phyloP scores from a whole-genome alignment of 306 rosid species.

The Vigna unguiculata region DNA sequence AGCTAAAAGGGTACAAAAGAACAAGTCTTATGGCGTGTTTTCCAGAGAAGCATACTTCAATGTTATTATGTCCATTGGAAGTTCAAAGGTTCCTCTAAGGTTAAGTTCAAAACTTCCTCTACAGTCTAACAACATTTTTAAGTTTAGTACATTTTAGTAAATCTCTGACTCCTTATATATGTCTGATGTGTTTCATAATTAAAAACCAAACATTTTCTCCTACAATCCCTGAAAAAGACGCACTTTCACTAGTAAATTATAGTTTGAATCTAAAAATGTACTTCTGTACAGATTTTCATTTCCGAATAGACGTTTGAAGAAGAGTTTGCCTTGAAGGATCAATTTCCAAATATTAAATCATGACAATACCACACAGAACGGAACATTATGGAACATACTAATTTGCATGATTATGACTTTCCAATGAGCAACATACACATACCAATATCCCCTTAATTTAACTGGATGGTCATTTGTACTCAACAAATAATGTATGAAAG shows the following conservation, averaged over 20 bases:
- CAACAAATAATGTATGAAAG: neutral
- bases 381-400: conserved; percentile 21
- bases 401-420: conserved; percentile 26
- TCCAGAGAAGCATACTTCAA: neutral
- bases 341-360: conserved; percentile 14
- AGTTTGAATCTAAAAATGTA: conserved; percentile 23
- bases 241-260: conserved; percentile 6
- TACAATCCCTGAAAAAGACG: neutral
- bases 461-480: conserved; percentile 25
- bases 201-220: neutral
- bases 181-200: neutral
- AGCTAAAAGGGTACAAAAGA: neutral
- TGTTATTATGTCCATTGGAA: neutral
- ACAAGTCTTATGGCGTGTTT: neutral
- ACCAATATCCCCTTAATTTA: neutral
- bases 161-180: neutral
- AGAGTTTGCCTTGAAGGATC: neutral
- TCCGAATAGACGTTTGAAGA: conserved; percentile 2
- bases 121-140: neutral
- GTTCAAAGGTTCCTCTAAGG: conserved; percentile 16
- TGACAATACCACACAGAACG: neutral
- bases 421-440: conserved; percentile 30
- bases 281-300: conserved; percentile 3
- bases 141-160: conserved; percentile 6
- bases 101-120: neutral